These are phyloP conservation scores for Tolypocladium capitatum DNA, from an alignment of 2,329 filamentous ascomycete genomes.

Conservation along the genomic window DNA sequence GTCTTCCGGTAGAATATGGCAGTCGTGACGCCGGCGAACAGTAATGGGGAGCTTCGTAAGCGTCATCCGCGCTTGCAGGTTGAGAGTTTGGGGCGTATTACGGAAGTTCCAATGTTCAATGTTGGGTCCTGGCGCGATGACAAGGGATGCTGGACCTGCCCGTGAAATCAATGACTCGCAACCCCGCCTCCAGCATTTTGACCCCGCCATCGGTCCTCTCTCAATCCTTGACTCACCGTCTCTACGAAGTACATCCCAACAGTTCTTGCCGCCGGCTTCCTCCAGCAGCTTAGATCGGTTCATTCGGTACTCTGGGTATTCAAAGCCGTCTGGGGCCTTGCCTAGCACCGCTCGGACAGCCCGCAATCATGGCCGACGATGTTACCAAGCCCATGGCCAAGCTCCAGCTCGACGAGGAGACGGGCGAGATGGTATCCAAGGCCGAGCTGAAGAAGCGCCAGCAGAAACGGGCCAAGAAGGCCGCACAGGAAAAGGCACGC, in stretches of 20 bases:
- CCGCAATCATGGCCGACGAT: conserved; percentile 29
- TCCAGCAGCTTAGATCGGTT: too few relatives aligned
- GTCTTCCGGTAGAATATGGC: background rate
- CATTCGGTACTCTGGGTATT: background rate
- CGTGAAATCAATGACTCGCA: too few relatives aligned
- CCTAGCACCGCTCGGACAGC: background rate
- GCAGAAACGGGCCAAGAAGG: conserved; percentile 44
- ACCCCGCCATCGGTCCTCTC: background rate
- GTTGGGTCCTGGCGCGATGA: too few relatives aligned
- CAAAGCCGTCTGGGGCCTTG: background rate
- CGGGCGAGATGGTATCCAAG: conserved; percentile 52
- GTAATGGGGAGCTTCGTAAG: background rate
- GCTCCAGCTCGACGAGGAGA: conserved; percentile 48
- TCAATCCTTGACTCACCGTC: background rate
- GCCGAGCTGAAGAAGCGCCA: conserved; percentile 46
- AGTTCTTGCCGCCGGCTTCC: background rate
- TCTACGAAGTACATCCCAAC: background rate
- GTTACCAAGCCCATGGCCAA: conserved; percentile 37
- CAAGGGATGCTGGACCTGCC: too few relatives aligned
- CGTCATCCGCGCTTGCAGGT: background rate
- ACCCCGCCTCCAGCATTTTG: too few relatives aligned
- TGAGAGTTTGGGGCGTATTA: too few relatives aligned
- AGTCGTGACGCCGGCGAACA: background rate
- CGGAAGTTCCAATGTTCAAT: too few relatives aligned
- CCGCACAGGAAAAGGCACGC: conserved; percentile 53